phyloP scores from a whole-genome alignment of 139 green algal genomes.

The Ettlia oleoabundans region DNA sequence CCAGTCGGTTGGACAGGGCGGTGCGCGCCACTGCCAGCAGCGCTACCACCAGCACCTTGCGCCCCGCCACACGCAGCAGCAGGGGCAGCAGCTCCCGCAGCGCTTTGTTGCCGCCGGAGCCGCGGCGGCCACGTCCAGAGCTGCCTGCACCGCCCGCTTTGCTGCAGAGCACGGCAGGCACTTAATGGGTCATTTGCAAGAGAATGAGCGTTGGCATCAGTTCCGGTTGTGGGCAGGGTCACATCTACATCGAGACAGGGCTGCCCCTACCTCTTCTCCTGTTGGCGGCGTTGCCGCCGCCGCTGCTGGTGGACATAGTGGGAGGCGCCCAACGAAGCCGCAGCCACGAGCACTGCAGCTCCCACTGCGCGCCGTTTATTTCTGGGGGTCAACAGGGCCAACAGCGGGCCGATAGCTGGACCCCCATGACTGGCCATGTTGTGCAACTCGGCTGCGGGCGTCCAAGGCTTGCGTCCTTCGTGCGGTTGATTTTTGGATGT shows the following conservation, averaged over 20 bases:
- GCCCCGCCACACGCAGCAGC: constrained; percentile 48
- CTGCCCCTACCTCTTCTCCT: neutral
- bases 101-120: constrained; percentile 12
- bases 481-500: too few species aligned
- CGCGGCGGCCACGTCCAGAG: too few species aligned
- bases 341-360: neutral
- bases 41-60: constrained; percentile 35
- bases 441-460: too few species aligned
- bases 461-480: too few species aligned
- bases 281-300: neutral
- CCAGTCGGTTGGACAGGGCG: constrained; percentile 71
- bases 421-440: too few species aligned
- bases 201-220: too few species aligned
- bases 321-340: neutral
- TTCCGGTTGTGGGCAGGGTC: too few species aligned
- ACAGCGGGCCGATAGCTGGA: neutral
- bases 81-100: constrained; percentile 56
- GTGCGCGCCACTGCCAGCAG: constrained; percentile 50
- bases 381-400: neutral
- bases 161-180: too few species aligned
- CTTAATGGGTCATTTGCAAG: too few species aligned
- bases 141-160: too few species aligned
- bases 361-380: neutral
- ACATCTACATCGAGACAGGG: too few species aligned
- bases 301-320: neutral